Evolutionary conservation across 75 land plant species (phyloP).

Genomic region (Sequoia sempervirens): DNA sequence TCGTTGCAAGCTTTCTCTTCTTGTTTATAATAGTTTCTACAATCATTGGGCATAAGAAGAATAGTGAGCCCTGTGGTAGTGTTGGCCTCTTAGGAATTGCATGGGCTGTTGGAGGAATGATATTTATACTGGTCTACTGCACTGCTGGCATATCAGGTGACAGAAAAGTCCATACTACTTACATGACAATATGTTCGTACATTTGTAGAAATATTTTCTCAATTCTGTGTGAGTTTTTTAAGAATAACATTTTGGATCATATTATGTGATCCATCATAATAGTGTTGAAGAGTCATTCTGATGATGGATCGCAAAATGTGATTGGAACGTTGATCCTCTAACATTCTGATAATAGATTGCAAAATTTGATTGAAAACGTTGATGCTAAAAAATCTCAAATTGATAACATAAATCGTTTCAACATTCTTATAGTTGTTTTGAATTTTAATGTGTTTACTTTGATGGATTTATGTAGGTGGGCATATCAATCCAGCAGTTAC

Average conservation of each 20-base stretch:
- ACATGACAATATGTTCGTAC: neutral
- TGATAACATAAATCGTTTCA: neutral
- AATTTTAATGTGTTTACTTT: neutral
- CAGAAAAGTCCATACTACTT: neutral
- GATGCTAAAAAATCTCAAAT: no score
- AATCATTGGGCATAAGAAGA: slow-evolving; percentile 31
- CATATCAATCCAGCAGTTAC: slow-evolving; percentile 45
- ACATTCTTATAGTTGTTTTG: no score
- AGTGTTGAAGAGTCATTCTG: no score
- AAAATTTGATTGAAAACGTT: no score
- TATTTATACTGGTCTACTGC: slow-evolving; percentile 60
- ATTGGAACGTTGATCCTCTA: no score
- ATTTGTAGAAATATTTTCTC: no score
- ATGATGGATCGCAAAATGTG: no score
- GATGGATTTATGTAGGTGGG: slow-evolving; percentile 21
- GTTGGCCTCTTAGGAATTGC: slow-evolving; percentile 56
- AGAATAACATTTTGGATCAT: no score
- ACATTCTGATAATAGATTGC: no score
- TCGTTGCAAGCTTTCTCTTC: slow-evolving; percentile 50
- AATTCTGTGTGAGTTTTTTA: no score
- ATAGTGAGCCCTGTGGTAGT: slow-evolving; percentile 19
- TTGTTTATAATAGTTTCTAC: slow-evolving; percentile 46
- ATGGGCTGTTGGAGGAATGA: slow-evolving; percentile 62
- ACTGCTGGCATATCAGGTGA: slow-evolving; percentile 61
- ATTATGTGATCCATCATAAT: no score